A percentile compares a stretch with the other conserved stretches of the same genome.
Conservation (phyloP, 352 stramenopile species). For the Phytophthora europaea region DNA sequence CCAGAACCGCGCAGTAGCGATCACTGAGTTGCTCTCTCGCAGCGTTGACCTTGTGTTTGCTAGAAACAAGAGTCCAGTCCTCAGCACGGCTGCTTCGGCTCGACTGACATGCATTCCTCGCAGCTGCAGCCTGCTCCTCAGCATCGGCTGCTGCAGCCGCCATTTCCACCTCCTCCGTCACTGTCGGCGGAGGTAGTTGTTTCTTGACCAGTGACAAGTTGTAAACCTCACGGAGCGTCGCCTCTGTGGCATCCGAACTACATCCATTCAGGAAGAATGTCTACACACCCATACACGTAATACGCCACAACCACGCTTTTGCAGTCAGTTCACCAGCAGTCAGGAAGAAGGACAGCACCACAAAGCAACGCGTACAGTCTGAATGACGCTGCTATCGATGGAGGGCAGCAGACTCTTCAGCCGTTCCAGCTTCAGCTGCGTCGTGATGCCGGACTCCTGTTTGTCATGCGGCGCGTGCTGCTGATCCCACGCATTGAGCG, state of each 20-base stretch:
- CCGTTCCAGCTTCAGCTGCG: constrained; percentile 74
- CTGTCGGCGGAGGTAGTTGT: constrained; percentile 9
- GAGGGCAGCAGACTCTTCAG: constrained; percentile 65
- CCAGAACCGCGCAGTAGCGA: constrained; percentile 64
- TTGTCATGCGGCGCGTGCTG: constrained; percentile 29
- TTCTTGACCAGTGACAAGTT: constrained; percentile 50
- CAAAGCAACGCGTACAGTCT: constrained; percentile 47
- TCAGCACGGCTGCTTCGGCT: constrained; percentile 11
- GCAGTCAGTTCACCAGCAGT: background rate
- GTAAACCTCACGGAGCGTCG: constrained; percentile 71
- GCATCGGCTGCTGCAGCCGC: constrained; percentile 26
- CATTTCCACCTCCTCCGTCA: constrained; percentile 39
- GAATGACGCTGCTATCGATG: constrained; percentile 63
- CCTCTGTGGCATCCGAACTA: constrained; percentile 75
- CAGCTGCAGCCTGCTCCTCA: constrained; percentile 23
- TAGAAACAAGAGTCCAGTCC: constrained; percentile 60
- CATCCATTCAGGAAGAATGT: constrained; percentile 76
- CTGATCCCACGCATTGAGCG: constrained; percentile 45
- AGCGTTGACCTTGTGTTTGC: constrained; percentile 63
- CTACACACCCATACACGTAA: constrained; percentile 38
- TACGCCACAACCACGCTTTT: background rate
- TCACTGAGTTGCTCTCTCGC: constrained; percentile 63
- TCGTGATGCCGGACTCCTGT: constrained; percentile 63
- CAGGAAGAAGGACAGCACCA: background rate
- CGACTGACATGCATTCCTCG: constrained; percentile 7